These are phyloP conservation scores for Parathielavia hyrcaniae DNA, from an alignment of 495 filamentous ascomycete genomes.

Conservation along the genomic window DNA sequence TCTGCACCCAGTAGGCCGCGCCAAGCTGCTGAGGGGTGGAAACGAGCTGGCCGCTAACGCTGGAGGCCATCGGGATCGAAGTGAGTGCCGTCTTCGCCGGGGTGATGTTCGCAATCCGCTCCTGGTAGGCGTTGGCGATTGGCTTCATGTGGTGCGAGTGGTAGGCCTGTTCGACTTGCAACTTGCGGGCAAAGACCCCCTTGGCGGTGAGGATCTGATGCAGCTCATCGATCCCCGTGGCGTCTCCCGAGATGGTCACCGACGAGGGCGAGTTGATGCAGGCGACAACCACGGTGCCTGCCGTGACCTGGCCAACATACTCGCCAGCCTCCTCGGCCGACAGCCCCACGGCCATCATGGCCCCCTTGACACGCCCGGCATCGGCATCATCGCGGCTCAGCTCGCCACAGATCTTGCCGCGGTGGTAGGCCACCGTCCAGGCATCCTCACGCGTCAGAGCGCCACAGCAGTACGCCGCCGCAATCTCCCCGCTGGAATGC, in stretches of 20 bases:
- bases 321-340: conserved; percentile 13
- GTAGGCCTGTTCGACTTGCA: conserved; percentile 45
- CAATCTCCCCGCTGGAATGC: conserved; percentile 43
- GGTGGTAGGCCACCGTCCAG: conserved; percentile 30
- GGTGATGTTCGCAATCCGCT: neutral
- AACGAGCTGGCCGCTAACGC: neutral
- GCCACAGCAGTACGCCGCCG: conserved; percentile 37
- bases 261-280: conserved; percentile 39
- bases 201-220: conserved; percentile 27
- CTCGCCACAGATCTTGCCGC: too few species aligned
- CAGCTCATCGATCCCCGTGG: conserved; percentile 31
- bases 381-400: too few species aligned
- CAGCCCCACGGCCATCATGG: conserved; percentile 40
- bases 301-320: conserved; percentile 14
- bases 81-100: too few species aligned
- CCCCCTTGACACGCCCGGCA: conserved; percentile 16
- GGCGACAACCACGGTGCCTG: conserved; percentile 29
- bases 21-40: too few species aligned
- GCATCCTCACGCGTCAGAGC: conserved; percentile 26
- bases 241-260: conserved; percentile 36
- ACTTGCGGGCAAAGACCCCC: conserved; percentile 34
- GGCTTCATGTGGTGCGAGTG: conserved; percentile 48
- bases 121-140: conserved; percentile 31
- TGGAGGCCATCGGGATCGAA: neutral
- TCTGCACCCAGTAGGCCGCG: neutral